Evolutionary conservation across 2,329 filamentous ascomycete species (phyloP).

Genomic region (Talaromyces sp.): DNA sequence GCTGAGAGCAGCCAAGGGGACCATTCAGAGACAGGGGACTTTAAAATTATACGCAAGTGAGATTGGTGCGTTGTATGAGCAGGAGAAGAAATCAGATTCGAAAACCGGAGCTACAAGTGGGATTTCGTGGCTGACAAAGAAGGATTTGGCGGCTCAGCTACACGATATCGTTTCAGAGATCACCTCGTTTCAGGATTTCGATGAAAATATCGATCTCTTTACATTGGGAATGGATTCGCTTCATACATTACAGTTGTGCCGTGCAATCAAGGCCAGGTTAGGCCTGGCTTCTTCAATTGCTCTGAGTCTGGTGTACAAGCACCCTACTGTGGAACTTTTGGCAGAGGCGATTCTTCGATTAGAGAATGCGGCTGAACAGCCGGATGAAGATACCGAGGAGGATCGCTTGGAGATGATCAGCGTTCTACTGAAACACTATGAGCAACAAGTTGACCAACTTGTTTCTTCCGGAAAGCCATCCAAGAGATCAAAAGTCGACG

Average conservation of each 20-base stretch:
- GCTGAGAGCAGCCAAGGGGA: slow-evolving; percentile 35
- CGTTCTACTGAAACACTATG: background rate
- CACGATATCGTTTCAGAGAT: background rate
- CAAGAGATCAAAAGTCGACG: background rate
- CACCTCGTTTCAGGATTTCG: background rate
- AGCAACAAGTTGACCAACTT: background rate
- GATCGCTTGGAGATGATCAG: background rate
- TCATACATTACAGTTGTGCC: background rate
- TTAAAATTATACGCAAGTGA: slow-evolving; percentile 29
- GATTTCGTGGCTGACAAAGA: background rate
- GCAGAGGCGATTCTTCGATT: background rate
- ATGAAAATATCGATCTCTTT: slow-evolving; percentile 3
- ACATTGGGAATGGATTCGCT: slow-evolving; percentile 4
- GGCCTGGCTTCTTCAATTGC: background rate
- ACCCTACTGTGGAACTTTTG: background rate
- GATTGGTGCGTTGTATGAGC: slow-evolving; percentile 29
- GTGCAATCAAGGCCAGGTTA: slow-evolving; percentile 4
- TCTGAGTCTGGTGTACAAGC: background rate
- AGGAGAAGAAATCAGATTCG: slow-evolving; percentile 17
- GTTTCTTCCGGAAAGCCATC: background rate
- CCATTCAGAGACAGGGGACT: slow-evolving; percentile 31
- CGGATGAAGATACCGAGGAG: background rate
- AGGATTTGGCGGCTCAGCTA: background rate
- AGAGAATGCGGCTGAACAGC: background rate
- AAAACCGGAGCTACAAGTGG: background rate